A percentile compares a stretch with the other conserved stretches of the same genome.
phyloP scores from a whole-genome alignment of 257 asterid genomes.

The Solanum etuberosum region DNA sequence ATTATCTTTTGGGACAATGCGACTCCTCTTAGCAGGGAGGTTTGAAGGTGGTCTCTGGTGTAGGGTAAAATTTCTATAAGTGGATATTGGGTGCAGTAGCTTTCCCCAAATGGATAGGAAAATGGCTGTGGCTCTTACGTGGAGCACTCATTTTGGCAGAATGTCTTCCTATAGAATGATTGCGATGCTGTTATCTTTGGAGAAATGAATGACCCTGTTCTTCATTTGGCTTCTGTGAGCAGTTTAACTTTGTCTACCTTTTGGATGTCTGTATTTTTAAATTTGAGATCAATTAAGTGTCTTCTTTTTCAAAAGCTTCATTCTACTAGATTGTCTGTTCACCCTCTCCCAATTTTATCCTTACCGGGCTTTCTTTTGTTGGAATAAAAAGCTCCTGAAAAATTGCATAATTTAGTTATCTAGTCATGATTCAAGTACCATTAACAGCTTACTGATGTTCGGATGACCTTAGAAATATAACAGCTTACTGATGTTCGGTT shows the following conservation, averaged over 20 bases:
- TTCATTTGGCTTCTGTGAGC: background rate
- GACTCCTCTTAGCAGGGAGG: background rate
- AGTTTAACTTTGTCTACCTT: background rate
- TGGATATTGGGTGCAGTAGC: background rate
- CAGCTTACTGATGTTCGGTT: background rate
- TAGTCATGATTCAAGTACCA: background rate
- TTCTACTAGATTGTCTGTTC: background rate
- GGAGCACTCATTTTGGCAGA: background rate
- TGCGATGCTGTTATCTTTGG: background rate
- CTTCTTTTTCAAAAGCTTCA: background rate
- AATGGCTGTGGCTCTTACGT: background rate
- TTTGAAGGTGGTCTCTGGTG: background rate
- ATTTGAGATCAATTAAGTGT: background rate
- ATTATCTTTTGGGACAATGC: background rate
- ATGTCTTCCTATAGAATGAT: background rate
- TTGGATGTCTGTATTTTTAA: background rate
- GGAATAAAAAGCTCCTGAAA: background rate
- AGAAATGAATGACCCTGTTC: background rate
- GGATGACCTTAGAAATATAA: background rate
- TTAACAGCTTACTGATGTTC: background rate
- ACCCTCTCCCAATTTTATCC: background rate
- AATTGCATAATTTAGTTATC: background rate
- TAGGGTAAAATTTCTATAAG: background rate
- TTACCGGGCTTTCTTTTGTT: background rate
- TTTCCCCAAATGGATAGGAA: background rate